Base-by-base conservation (phyloP, 179 eudicot genomes). In the Beta lomatogona region DNA sequence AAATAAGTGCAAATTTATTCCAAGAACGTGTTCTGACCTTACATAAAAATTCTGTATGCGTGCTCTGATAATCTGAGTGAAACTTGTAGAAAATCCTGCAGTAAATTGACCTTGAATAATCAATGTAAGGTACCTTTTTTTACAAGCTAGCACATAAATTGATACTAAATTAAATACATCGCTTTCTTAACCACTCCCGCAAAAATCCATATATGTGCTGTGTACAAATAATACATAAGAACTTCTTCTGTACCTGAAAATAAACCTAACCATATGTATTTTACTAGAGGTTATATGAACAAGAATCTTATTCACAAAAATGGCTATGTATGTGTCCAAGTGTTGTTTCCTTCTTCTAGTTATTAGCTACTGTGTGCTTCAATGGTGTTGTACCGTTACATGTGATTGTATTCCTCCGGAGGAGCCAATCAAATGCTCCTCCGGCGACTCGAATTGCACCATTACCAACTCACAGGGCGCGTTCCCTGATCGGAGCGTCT, bases 401-500 rank as follows among this genome's bases (percentile, higher is more conserved):
- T 75, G 77, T 31, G 21, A 6, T 21, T 74, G 85, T 75, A 19
- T 55, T 22, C 81, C 68, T 13, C 88, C 88, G 16, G 86, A 83
- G 48, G 85, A 83, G 57, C 88, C 88, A 6, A 73, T 86, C 53
- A 81, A 75, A 63, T 86, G 88, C 75, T 44, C 31, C 48, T 22
- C 75, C 50, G 68, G 69, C 5, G 70, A 60, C 81, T 71, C 86
- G 41, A 50, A 74, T 12, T 86, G 89, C 72, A 67, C 72, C 64
- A 36, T 86, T 77, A 70, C 89, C 7, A 86, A 86, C 68, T 85
- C 82, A 13, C 71, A 63, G 0, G 87, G 83, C 46, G 15, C 82
- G 4, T 86, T 84, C 79, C 83, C 85, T n/a, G 89, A 86, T 64
- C 83, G 89, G 25, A 70, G 70, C 64, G 41, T 48, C 6, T 86